phyloP scores from a whole-genome alignment of 345 rosid species.

The Bruguiera parviflora region DNA sequence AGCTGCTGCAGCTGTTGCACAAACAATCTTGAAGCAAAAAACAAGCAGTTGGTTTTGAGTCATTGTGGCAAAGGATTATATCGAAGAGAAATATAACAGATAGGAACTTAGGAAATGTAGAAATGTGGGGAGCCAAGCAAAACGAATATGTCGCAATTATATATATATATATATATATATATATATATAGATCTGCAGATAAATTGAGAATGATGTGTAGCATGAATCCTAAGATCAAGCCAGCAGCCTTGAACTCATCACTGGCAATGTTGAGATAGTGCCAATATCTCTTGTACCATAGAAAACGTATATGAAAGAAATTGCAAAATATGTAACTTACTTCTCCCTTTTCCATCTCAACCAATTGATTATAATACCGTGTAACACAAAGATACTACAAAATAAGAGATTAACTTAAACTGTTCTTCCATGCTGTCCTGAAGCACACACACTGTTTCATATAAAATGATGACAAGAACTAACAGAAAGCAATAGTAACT shows the following conservation, averaged over 20 bases:
- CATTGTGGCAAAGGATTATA: not conserved
- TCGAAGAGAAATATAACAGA: not conserved
- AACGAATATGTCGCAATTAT: no score
- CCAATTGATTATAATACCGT: conserved; percentile 67
- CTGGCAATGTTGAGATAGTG: not conserved
- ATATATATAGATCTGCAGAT: no score
- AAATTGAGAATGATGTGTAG: no score
- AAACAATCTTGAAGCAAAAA: conserved; percentile 66
- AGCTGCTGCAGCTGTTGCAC: conserved; percentile 85
- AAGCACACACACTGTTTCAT: not conserved
- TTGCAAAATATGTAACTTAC: conserved; percentile 41
- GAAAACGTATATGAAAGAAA: not conserved
- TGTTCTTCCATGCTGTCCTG: not conserved
- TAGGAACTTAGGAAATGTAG: not conserved
- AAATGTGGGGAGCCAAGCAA: not conserved
- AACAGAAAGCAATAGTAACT: not conserved
- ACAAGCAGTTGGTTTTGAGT: conserved; percentile 16
- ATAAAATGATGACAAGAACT: not conserved
- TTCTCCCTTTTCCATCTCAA: conserved; percentile 83
- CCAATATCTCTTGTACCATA: not conserved
- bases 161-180: no score
- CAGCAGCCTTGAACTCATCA: not conserved
- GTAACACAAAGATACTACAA: conserved; percentile 72
- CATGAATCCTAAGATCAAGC: no score
- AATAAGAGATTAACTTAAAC: not conserved